A percentile compares a stretch with the other conserved stretches of the same genome.
phyloP scores from a whole-genome alignment of 495 filamentous ascomycete genomes.

The Penicillium alfredii region DNA sequence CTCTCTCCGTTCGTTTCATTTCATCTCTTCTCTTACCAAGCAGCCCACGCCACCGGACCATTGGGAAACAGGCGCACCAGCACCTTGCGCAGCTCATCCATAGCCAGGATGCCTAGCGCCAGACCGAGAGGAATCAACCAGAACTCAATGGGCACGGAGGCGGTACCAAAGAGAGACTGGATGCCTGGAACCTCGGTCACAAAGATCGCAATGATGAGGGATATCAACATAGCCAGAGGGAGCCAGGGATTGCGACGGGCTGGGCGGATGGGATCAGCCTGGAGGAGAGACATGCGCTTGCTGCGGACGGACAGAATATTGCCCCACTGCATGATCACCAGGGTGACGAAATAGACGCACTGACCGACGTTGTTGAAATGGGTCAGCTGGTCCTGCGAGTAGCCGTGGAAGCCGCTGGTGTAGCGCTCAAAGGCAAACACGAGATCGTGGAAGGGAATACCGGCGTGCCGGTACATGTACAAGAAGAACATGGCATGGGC shows the following conservation, averaged over 20 bases:
- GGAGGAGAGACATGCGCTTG: constrained; percentile 44
- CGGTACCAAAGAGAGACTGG: constrained; percentile 43
- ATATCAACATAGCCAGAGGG: constrained; percentile 35
- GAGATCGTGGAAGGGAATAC: constrained; percentile 39
- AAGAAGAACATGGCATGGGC: constrained; percentile 49
- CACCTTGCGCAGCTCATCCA: constrained; percentile 47
- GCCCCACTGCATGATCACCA: constrained; percentile 54
- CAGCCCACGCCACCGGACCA: constrained; percentile 34
- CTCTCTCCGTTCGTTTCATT: too few species aligned
- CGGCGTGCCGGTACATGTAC: constrained; percentile 41
- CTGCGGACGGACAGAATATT: constrained; percentile 46
- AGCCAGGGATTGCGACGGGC: constrained; percentile 47
- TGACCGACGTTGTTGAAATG: constrained; percentile 48
- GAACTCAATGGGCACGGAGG: constrained; percentile 43
- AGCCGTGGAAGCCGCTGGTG: constrained; percentile 44
- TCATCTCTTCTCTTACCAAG: too few species aligned
- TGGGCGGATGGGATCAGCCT: constrained; percentile 46
- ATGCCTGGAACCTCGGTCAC: constrained; percentile 47
- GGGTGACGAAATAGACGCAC: constrained; percentile 66
- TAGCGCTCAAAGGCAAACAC: constrained; percentile 45
- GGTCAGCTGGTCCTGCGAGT: constrained; percentile 33
- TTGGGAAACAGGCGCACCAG: constrained; percentile 40
- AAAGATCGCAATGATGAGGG: constrained; percentile 46
- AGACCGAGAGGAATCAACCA: constrained; percentile 48
- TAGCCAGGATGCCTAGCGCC: constrained; percentile 41